These are phyloP conservation scores for Blastobotrys mokoenaii DNA, from an alignment of 805 yeast species.

Conservation along the genomic window DNA sequence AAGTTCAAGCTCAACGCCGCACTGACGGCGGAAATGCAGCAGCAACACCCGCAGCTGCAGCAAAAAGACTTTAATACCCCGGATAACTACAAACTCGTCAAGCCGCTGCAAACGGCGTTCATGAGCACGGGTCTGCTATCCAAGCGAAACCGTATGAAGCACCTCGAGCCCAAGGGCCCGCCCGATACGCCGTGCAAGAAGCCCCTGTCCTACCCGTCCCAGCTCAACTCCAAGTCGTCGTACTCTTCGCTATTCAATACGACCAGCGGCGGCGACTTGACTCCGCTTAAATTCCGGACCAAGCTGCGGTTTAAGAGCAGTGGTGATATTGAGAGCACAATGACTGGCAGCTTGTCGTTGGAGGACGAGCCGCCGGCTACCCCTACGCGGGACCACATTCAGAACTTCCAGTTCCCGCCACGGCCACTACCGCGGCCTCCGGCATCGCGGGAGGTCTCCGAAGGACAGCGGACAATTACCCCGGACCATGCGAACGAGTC, in stretches of 20 bases:
- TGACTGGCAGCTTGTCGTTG: too few species aligned
- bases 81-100: conserved; percentile 59
- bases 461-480: conserved; percentile 1
- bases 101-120: conserved; percentile 81
- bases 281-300: too few species aligned
- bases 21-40: conserved; percentile 11
- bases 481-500: not conserved
- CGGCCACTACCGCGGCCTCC: not conserved
- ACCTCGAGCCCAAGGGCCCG: conserved; percentile 26
- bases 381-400: conserved; percentile 30
- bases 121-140: conserved; percentile 64
- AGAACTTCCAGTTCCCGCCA: too few species aligned
- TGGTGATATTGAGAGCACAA: too few species aligned
- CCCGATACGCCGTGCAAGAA: conserved; percentile 62
- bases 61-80: conserved; percentile 37
- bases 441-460: not conserved
- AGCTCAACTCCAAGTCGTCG: not conserved
- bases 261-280: too few species aligned
- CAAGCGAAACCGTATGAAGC: conserved; percentile 42
- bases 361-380: conserved; percentile 31
- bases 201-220: conserved; percentile 22
- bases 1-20: conserved; percentile 13
- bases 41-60: too few species aligned
- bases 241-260: too few species aligned
- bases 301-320: too few species aligned